A percentile compares a stretch with the other conserved stretches of the same genome.
These are phyloP conservation scores for Geopyxis carbonaria DNA, from an alignment of 495 filamentous ascomycete species.

Conservation along the genomic window DNA sequence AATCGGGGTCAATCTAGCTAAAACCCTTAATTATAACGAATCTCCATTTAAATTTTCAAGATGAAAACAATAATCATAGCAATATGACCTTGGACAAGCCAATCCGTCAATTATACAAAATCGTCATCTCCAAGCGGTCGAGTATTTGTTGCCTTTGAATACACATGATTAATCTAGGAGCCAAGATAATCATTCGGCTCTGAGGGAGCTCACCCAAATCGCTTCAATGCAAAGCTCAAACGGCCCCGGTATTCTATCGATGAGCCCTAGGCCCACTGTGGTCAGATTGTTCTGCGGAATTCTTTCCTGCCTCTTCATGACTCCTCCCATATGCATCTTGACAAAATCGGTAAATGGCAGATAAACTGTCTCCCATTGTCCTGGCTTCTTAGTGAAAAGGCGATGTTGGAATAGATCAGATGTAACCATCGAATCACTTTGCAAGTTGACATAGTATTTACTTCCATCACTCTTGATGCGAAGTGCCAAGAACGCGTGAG, in stretches of 20 bases:
- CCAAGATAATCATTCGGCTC: too few relatives aligned
- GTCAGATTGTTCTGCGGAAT: constrained; percentile 67
- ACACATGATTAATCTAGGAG: too few relatives aligned
- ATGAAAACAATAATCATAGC: too few relatives aligned
- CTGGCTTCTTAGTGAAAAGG: constrained; percentile 60
- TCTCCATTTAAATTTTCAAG: too few relatives aligned
- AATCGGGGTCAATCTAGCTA: too few relatives aligned
- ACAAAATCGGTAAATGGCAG: constrained; percentile 76
- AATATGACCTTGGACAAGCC: too few relatives aligned
- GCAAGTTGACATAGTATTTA: constrained; percentile 86
- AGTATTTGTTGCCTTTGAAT: too few relatives aligned
- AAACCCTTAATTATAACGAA: too few relatives aligned
- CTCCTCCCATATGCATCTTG: constrained; percentile 75
- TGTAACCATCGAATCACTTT: constrained; percentile 79
- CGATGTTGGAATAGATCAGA: constrained; percentile 94
- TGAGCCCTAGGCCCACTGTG: constrained; percentile 73
- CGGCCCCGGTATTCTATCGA: constrained; percentile 70
- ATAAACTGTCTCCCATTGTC: constrained; percentile 77
- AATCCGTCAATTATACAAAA: too few relatives aligned
- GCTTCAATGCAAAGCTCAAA: constrained; percentile 69
- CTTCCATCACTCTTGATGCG: constrained; percentile 83
- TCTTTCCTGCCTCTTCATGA: constrained; percentile 80
- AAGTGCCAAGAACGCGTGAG: constrained; percentile 70
- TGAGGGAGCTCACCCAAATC: constrained; percentile 58
- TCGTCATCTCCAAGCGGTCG: too few relatives aligned